These are phyloP conservation scores for Monosiga brevicollis DNA, from an alignment of 78 protist genomes.

Conservation along the genomic window DNA sequence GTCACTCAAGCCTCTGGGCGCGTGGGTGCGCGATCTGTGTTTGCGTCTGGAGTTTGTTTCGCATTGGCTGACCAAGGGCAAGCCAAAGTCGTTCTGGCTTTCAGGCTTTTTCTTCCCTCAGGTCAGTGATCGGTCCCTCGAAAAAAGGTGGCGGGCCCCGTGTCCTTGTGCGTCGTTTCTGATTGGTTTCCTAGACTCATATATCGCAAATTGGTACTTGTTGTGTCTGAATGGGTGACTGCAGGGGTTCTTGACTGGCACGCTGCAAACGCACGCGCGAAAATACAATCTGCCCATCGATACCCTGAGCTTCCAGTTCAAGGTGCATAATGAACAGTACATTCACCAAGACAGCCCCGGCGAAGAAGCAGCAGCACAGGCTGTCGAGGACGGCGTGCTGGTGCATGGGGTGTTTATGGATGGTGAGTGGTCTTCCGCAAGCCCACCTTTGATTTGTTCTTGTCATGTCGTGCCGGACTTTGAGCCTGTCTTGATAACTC, in stretches of 20 bases:
- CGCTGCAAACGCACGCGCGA: slow-evolving; percentile 71
- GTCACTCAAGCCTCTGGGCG: slow-evolving; percentile 54
- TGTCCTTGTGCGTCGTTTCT: no score
- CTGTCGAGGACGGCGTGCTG: slow-evolving; percentile 55
- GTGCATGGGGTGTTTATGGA: slow-evolving; percentile 61
- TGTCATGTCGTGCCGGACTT: not conserved
- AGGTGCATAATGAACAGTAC: not conserved
- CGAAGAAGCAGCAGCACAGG: not conserved
- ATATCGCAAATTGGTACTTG: no score
- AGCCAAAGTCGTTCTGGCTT: slow-evolving; percentile 55
- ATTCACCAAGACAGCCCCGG: not conserved
- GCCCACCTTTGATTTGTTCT: no score
- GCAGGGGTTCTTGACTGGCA: slow-evolving; percentile 83
- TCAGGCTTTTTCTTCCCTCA: slow-evolving; percentile 82
- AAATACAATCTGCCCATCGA: slow-evolving; percentile 57
- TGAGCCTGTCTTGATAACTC: not conserved
- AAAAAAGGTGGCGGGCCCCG: no score
- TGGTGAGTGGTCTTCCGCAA: slow-evolving; percentile 37
- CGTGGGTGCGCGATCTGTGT: slow-evolving; percentile 62
- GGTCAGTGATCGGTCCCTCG: no score
- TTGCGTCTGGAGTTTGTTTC: slow-evolving; percentile 28
- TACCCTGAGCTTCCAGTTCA: slow-evolving; percentile 32
- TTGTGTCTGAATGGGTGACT: no score
- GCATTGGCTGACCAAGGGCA: slow-evolving; percentile 61
- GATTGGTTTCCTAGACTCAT: no score